phyloP scores from a whole-genome alignment of 108 stramenopile species.

The Skeletonema grethae region DNA sequence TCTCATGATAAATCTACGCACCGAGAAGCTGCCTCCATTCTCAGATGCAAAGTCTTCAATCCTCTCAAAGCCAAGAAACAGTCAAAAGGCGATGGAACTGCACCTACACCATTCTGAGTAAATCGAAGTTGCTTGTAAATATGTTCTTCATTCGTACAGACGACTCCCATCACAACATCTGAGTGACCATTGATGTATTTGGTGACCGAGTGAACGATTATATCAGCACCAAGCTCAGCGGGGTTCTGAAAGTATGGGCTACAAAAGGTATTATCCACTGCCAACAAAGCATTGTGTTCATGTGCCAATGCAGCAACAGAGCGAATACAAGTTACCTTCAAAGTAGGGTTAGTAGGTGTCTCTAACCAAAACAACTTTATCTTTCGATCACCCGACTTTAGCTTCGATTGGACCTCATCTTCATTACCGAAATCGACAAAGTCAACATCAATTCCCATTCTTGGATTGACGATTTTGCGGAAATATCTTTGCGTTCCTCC shows the following conservation, averaged over 20 bases:
- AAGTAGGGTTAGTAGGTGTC: conserved; percentile 91
- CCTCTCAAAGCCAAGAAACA: conserved; percentile 89
- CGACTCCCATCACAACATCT: conserved; percentile 80
- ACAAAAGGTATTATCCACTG: conserved; percentile 95
- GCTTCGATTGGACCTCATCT: conserved; percentile 17
- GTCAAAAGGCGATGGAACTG: conserved; percentile 90
- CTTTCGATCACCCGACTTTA: conserved; percentile 25
- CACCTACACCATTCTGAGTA: conserved; percentile 91
- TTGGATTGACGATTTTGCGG: conserved; percentile 56
- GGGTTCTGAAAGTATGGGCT: conserved; percentile 91
- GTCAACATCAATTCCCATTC: conserved; percentile 52
- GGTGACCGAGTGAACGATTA: conserved; percentile 79
- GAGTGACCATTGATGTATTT: conserved; percentile 90
- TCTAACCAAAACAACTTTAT: conserved; percentile 89
- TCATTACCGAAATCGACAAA: conserved; percentile 50
- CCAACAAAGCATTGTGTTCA: conserved; percentile 52
- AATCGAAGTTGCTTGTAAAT: conserved; percentile 74
- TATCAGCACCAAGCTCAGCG: conserved; percentile 77
- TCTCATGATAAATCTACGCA: conserved; percentile 17
- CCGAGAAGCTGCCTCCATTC: conserved; percentile 82
- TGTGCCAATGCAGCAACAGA: conserved; percentile 63
- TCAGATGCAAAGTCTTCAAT: conserved; percentile 87
- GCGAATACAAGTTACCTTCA: conserved; percentile 80
- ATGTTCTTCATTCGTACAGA: conserved; percentile 66
- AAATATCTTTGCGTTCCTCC: conserved; percentile 86